Evolutionary conservation across 495 filamentous ascomycete species (phyloP), one percentile per base, ranked within the genome.

Genomic region (Hypoxylon fragiforme): DNA sequence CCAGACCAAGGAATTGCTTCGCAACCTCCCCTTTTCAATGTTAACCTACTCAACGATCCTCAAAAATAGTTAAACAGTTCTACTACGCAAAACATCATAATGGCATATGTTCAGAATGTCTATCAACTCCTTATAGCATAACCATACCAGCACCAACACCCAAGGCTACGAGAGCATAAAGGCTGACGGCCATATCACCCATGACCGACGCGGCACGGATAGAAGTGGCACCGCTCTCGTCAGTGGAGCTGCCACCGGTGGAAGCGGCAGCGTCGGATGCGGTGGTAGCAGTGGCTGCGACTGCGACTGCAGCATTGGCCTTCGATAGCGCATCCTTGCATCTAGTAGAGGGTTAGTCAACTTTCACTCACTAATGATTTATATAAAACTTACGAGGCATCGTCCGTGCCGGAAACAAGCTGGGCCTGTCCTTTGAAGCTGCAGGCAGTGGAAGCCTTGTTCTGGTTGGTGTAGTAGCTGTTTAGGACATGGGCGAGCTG

Each of bases 401-500:
- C 62, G 6, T 50, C 45, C 16, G 70, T 57, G 36, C 32, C 58
- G 9, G 69, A 67, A 36, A 80, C 77, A 15, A 76, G 74, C 40
- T 74, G 71, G 0, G 86, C 90, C 18, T 78, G 77, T 39, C 89
- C 87, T 41, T 76, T 71, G 73, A 96, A 98, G 73, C 84, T 77
- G 67, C 94, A 98, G 20, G 91, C 87, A 30, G 70, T 67, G 15
- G 72, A 64, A 43, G 68, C 74, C 34, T 69, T 63, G 50, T 72
- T 72, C 74, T 90, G 85, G 64, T 75, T 74, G 12, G 77, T 68
- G 73, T 92, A 94, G 78, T 96, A 98, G 50, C 73, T 54, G 74
- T 96, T 86, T 56, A 97, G 78, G 24, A 84, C 87, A 66, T 85
- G 96, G 43, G 83, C 85, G 18, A 97, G 83, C 73, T 94, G 81